Evolutionary conservation across 164 flowering plant species (phyloP), one percentile per base, ranked within the genome.

Genomic region (Stephania japonica): DNA sequence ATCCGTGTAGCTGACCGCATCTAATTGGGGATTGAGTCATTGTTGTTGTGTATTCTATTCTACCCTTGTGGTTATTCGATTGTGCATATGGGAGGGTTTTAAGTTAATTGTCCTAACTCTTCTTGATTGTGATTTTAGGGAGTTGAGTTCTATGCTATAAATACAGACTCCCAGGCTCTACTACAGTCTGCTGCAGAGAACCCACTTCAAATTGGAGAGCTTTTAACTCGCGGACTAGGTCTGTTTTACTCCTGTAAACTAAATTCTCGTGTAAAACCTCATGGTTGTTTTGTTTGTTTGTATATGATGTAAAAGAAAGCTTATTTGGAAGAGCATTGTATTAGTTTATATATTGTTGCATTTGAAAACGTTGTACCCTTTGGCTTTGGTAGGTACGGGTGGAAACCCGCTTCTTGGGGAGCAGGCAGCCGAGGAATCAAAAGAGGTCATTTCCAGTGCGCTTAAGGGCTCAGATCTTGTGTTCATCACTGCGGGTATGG

Each of bases 211-310:
- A 96, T 96, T 84, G 98, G 99, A 79, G 97, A 96, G 82, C 91
- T 96, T 78, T 81, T 96, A 83, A 96, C 98, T 63, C 99, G 98
- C 75, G 99, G 99, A 77, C 83, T 96, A 85, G 99, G 98, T 96
- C 78, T 61, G 89, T 16, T 16, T n/a, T 56, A 18, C 16, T 3
- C 53, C 73, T 79, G 1, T 4, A 32, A 32, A 32, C 38, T 32
- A 2, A 0, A 0, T 32, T 65, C 12, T n/a, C 41, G 13, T 59
- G 9, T 11, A 73, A 49, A 64, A 23, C 16, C 68, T 42, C 38
- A 21, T 14, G 19, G 26, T 0, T 42, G 25, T 8, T 66, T 32
- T 65, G 21, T 9, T 43, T 67, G n/a, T 65, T 3, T 3, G 25
- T 38, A 7, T 42, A 53, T 1, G 67, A 1, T 18, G n/a, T 9